A percentile compares a stretch with the other conserved stretches of the same genome.
Evolutionary conservation across 306 rosid genomes (phyloP).

Genomic region (Urtica urens): DNA sequence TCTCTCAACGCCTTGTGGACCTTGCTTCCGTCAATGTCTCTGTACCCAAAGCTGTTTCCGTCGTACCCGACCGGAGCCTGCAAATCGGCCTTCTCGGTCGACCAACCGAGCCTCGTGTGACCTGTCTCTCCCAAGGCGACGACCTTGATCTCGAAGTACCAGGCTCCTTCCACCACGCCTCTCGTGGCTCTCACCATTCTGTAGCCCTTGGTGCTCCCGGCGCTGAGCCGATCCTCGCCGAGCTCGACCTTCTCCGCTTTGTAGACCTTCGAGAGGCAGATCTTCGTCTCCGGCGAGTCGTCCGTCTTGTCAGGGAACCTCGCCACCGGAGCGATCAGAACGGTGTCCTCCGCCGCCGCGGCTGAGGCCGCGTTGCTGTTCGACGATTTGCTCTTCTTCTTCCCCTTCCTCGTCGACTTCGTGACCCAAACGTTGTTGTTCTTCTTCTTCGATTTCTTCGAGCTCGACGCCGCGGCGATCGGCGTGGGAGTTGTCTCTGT

Average conservation of each 20-base stretch:
- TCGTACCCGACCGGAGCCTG: constrained; percentile 97
- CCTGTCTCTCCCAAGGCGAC: constrained; percentile 65
- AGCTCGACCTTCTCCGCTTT: constrained; percentile 93
- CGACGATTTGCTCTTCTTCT: constrained; percentile 64
- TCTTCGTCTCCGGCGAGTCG: constrained; percentile 55
- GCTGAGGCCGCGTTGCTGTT: constrained; percentile 28
- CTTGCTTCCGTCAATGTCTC: constrained; percentile 94
- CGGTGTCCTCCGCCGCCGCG: constrained; percentile 45
- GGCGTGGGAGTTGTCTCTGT: constrained; percentile 2
- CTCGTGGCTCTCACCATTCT: constrained; percentile 95
- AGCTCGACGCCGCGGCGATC: constrained; percentile 23
- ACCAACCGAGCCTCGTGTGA: constrained; percentile 87
- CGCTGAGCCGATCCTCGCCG: constrained; percentile 76
- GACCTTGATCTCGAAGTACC: constrained; percentile 84
- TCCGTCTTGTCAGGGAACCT: constrained; percentile 83
- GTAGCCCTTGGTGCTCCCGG: constrained; percentile 84
- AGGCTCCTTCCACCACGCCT: constrained; percentile 78
- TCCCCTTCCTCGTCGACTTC: constrained; percentile 75
- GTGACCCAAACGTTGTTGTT: constrained; percentile 84
- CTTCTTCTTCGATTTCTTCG: constrained; percentile 88
- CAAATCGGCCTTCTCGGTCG: constrained; percentile 83
- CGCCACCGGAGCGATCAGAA: constrained; percentile 70
- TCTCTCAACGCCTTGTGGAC: constrained; percentile 88
- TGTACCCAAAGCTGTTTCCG: constrained; percentile 71
- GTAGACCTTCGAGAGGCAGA: constrained; percentile 79